phyloP scores from a whole-genome alignment of 139 green algal species.

The Chara braunii region DNA sequence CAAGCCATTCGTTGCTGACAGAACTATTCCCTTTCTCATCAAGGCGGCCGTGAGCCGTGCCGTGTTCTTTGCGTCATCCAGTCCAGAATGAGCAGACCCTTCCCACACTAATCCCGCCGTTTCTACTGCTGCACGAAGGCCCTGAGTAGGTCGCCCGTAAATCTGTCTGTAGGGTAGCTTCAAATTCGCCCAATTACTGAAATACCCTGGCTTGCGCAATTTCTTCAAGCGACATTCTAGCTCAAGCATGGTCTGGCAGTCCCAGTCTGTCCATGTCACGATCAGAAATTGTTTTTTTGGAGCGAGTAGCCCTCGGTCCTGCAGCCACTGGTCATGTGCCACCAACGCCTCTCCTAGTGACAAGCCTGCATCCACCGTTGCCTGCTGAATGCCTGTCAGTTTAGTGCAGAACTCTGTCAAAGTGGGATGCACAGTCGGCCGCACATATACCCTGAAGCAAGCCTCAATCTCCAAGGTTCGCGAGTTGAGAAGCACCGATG shows the following conservation, averaged over 20 bases:
- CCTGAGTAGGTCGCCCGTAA: not conserved
- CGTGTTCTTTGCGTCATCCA: conserved; percentile 57
- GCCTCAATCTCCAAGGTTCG: conserved; percentile 28
- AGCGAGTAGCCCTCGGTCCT: conserved; percentile 32
- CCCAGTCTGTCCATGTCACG: conserved; percentile 65
- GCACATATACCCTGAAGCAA: conserved; percentile 51
- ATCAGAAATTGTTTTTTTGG: conserved; percentile 32
- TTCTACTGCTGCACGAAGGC: conserved; percentile 22
- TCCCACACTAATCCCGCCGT: conserved; percentile 44
- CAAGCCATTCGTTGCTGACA: no score
- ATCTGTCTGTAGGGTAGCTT: not conserved
- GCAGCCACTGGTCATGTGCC: conserved; percentile 49
- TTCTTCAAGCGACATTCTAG: conserved; percentile 54
- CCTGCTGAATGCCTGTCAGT: conserved; percentile 60
- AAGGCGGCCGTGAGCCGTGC: conserved; percentile 41
- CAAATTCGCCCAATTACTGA: conserved; percentile 42
- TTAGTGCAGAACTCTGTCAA: conserved; percentile 60
- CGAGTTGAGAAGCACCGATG: conserved; percentile 49
- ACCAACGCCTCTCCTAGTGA: conserved; percentile 42
- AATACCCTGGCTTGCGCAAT: conserved; percentile 51
- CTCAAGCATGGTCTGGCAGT: conserved; percentile 49
- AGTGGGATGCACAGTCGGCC: conserved; percentile 48
- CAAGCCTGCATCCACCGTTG: conserved; percentile 50
- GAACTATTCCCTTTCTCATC: conserved; percentile 38
- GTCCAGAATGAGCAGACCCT: conserved; percentile 47